These are phyloP conservation scores for Yamadazyma sp. DNA, from an alignment of 1,139 yeast genomes.

Conservation along the genomic window DNA sequence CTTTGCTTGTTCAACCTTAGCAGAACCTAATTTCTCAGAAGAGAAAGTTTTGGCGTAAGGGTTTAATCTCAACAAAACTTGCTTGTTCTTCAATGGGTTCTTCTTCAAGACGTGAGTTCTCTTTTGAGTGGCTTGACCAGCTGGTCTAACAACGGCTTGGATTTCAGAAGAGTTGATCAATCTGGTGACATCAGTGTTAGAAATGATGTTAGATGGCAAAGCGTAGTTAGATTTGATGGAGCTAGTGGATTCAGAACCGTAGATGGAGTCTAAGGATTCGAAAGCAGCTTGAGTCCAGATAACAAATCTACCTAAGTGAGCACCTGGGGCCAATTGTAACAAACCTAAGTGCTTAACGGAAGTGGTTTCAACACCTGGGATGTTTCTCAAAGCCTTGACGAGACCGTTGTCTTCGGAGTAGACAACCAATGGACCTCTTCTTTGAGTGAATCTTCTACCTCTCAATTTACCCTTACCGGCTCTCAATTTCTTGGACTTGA, in stretches of 20 bases:
- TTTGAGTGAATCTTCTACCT: conserved; percentile 99
- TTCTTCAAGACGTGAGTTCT: conserved; percentile 95
- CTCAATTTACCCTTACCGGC: conserved; percentile 99
- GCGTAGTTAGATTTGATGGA: conserved; percentile 88
- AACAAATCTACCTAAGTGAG: conserved; percentile 99
- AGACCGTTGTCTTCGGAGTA: conserved; percentile 97
- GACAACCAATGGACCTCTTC: conserved; percentile 99
- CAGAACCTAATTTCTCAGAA: conserved; percentile 86
- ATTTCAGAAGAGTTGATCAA: conserved; percentile 98
- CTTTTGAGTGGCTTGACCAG: conserved; percentile 93
- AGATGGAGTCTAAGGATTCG: conserved; percentile 93
- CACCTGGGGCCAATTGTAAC: conserved; percentile 99
- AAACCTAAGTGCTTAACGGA: conserved; percentile 91
- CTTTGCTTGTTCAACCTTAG: conserved; percentile 67
- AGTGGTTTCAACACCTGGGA: conserved; percentile 99
- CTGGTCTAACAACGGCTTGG: conserved; percentile 96
- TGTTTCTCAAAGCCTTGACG: conserved; percentile 98
- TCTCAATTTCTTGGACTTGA: conserved; percentile 98
- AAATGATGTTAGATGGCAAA: conserved; percentile 89
- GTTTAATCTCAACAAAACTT: conserved; percentile 96
- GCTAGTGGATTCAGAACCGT: conserved; percentile 90
- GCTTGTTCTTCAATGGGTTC: conserved; percentile 99
- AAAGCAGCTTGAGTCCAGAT: conserved; percentile 99
- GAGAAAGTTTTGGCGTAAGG: conserved; percentile 98
- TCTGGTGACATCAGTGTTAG: conserved; percentile 96